phyloP scores from a whole-genome alignment of 2,329 filamentous ascomycete species.

The Stachybotrys chartarum region DNA sequence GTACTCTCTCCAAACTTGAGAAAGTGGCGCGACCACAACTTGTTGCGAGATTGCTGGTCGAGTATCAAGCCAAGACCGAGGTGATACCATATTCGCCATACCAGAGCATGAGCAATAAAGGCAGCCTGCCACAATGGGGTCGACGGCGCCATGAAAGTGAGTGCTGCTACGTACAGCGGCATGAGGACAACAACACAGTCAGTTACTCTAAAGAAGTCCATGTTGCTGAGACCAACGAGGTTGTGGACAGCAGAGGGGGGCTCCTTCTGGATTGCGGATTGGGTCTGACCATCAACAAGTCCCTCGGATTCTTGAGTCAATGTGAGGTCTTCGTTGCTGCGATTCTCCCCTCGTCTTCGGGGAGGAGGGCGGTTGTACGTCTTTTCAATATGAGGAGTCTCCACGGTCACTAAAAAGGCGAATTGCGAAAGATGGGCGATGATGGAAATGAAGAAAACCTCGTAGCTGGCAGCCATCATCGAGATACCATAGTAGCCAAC shows the following conservation, averaged over 20 bases:
- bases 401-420: slow-evolving; percentile 81
- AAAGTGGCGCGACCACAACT: slow-evolving; percentile 95
- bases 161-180: slow-evolving; percentile 63
- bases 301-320: slow-evolving; percentile 12
- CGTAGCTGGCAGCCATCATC: slow-evolving; percentile 96
- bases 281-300: slow-evolving; percentile 15
- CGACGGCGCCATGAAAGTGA: slow-evolving; percentile 71
- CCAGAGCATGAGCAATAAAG: slow-evolving; percentile 72
- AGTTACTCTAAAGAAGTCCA: slow-evolving; percentile 82
- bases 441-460: slow-evolving; percentile 94
- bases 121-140: slow-evolving; percentile 68
- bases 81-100: slow-evolving; percentile 89
- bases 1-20: slow-evolving; percentile 90
- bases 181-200: slow-evolving; percentile 76
- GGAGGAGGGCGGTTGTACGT: slow-evolving; percentile 89
- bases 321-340: slow-evolving; percentile 19
- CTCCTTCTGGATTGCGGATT: slow-evolving; percentile 18
- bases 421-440: slow-evolving; percentile 92
- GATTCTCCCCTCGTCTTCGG: slow-evolving; percentile 44
- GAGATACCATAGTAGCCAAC: slow-evolving; percentile 98
- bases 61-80: slow-evolving; percentile 81
- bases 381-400: slow-evolving; percentile 97
- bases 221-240: slow-evolving; percentile 72
- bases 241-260: slow-evolving; percentile 68
- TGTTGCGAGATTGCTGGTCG: slow-evolving; percentile 77